Base-by-base conservation (phyloP, 2,329 filamentous ascomycete genomes). In the Grosmannia clavigera region DNA sequence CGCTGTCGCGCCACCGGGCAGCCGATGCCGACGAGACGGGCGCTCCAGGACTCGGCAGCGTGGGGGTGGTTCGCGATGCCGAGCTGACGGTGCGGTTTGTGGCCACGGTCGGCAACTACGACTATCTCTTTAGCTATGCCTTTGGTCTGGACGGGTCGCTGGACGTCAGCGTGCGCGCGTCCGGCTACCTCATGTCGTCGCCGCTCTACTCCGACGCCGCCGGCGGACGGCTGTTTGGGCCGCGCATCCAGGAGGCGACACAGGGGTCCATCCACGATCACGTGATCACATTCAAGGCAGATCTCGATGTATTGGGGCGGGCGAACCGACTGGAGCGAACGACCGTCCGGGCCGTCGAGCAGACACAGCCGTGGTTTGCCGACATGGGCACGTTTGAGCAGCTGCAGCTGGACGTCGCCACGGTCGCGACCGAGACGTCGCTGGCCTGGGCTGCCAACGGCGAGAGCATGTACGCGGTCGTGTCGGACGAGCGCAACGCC, bases 41-140 rank as follows among this genome's bases (percentile, higher is more conserved):
- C 38, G 65, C 62, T 14, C 69, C 66, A 25, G 69, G 69, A 2
- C 72, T 71, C 58, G 58, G 58, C 2, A 67, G 69, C 35, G 63
- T 72, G 5, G 69, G 67, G 7, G 67, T 68, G 0, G 69, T 71
- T 10, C 72, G 73, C 60, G 68, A 66, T 25, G 69, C 72, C 0
- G 66, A 67, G 6, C 63, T 76, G 5, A 72, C 70, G 2, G 61
- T 73, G 1, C 72, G 74, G 10, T 68, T 68, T 0, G 71, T 76
- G 6, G 70, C 73, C 0, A 76, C 72, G 0, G 68, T 76, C 19
- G 73, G 74, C 3, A 77, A 76, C 62, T 76, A 76, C 60, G 74
- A 76, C 59, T 72, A 73, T 61, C 65, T 73, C 12, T 72, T 71
- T 57, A 68, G 69, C 59, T 72, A 73, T 58, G 64, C 62, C 40